Evolutionary conservation across 208 protist species (phyloP).

Genomic region (Leishmania tropica): DNA sequence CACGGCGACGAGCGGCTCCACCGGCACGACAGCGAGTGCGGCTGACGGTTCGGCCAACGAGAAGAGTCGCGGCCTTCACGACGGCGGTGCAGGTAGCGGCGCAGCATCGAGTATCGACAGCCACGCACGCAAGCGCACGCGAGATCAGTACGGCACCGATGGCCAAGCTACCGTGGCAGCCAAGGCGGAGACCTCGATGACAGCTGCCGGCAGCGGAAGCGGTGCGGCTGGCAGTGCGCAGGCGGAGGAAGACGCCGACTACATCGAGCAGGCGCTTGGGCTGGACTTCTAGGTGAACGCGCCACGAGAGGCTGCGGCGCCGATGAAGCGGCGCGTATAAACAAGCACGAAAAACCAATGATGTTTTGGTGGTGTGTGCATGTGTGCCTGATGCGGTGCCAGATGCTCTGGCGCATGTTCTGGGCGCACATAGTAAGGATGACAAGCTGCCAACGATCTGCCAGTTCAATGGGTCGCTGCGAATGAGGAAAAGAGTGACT

Average conservation of each 20-base stretch:
- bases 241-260: constrained; percentile 42
- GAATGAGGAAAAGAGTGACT: not conserved
- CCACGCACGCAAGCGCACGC: constrained; percentile 21
- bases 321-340: not conserved
- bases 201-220: not conserved
- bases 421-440: not conserved
- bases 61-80: not conserved
- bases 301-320: not conserved
- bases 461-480: not conserved
- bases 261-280: constrained; percentile 76
- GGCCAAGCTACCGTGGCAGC: not conserved
- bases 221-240: not conserved
- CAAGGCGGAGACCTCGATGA: constrained; percentile 2
- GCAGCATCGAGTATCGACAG: constrained; percentile 5
- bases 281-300: constrained; percentile 61
- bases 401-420: not conserved
- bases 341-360: not conserved
- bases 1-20: not conserved
- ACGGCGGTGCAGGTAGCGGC: not conserved
- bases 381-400: not conserved
- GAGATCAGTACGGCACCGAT: not conserved
- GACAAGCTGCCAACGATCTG: not conserved
- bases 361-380: not conserved
- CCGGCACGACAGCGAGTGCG: not conserved
- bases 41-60: not conserved